Evolutionary conservation across 2,329 filamentous ascomycete genomes (phyloP).

Genomic region (Exophiala spinifera): DNA sequence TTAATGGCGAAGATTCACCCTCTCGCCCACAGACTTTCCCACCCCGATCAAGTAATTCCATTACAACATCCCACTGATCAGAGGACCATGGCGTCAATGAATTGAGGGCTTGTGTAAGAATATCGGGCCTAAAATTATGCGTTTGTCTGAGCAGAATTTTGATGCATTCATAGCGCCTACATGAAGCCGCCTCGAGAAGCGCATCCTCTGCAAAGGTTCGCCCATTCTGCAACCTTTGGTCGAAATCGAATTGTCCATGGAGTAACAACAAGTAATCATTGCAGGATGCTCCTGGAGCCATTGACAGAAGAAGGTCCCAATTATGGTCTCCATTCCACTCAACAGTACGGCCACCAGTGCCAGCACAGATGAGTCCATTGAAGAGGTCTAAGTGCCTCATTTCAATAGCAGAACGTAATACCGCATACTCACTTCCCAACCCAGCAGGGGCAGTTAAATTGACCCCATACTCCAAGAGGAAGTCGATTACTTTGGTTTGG

Average conservation of each 20-base stretch:
- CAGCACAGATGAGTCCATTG: constrained; percentile 31
- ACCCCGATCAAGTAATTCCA: neutral
- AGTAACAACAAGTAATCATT: neutral
- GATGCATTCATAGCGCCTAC: neutral
- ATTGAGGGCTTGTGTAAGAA: neutral
- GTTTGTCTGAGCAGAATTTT: neutral
- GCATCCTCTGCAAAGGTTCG: neutral
- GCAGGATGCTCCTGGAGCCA: neutral
- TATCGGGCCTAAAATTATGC: neutral
- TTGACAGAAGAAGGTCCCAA: neutral
- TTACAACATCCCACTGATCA: neutral
- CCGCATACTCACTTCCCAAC: neutral
- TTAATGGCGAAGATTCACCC: too few species aligned
- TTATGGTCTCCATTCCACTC: neutral
- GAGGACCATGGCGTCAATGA: neutral
- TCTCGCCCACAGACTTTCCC: neutral
- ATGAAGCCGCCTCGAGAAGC: neutral
- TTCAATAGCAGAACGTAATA: neutral
- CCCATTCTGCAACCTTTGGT: neutral
- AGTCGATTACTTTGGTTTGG: constrained; percentile 17
- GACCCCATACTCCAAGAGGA: constrained; percentile 1
- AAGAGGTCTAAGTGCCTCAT: neutral
- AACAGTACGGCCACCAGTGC: constrained; percentile 36
- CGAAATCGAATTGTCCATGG: neutral
- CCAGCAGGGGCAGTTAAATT: neutral